Percentiles rank a stretch among this genome's conserved stretches.
Evolutionary conservation across 2,329 filamentous ascomycete genomes (phyloP).

Genomic region (Talaromyces sp.): DNA sequence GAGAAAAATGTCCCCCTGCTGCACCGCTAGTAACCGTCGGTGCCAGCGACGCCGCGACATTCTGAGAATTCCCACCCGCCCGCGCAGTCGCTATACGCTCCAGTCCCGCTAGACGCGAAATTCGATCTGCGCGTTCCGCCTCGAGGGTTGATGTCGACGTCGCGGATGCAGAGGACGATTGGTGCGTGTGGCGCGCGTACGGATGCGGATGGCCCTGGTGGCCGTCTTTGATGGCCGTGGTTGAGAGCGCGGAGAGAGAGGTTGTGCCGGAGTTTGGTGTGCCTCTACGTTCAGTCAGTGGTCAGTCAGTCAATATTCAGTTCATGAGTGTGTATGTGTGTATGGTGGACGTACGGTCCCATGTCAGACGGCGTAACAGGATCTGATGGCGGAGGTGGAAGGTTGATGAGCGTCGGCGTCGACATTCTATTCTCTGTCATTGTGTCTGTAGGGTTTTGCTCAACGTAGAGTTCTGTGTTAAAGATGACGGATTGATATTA

Average conservation of each 20-base stretch:
- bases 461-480: too few species aligned
- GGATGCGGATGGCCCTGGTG: slow-evolving; percentile 76
- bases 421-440: slow-evolving; percentile 28
- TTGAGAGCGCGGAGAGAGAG: slow-evolving; percentile 85
- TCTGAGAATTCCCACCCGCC: slow-evolving; percentile 37
- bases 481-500: not conserved
- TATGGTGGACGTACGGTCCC: slow-evolving; percentile 61
- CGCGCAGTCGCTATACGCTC: slow-evolving; percentile 80
- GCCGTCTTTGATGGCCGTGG: slow-evolving; percentile 93
- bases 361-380: slow-evolving; percentile 84
- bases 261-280: slow-evolving; percentile 92
- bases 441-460: not conserved
- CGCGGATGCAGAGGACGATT: slow-evolving; percentile 55
- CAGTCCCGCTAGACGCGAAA: slow-evolving; percentile 88
- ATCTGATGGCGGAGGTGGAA: slow-evolving; percentile 76
- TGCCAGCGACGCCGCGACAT: slow-evolving; percentile 7
- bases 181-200: slow-evolving; percentile 51
- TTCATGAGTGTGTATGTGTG: slow-evolving; percentile 12
- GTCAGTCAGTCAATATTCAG: not conserved
- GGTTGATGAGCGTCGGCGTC: slow-evolving; percentile 72
- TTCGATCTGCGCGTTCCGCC: slow-evolving; percentile 89
- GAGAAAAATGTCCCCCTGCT: not conserved
- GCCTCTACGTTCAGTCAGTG: slow-evolving; percentile 54
- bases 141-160: slow-evolving; percentile 72
- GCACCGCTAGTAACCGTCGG: not conserved